Base-by-base conservation (phyloP, 257 asterid species). In the Fraxinus anomala region DNA sequence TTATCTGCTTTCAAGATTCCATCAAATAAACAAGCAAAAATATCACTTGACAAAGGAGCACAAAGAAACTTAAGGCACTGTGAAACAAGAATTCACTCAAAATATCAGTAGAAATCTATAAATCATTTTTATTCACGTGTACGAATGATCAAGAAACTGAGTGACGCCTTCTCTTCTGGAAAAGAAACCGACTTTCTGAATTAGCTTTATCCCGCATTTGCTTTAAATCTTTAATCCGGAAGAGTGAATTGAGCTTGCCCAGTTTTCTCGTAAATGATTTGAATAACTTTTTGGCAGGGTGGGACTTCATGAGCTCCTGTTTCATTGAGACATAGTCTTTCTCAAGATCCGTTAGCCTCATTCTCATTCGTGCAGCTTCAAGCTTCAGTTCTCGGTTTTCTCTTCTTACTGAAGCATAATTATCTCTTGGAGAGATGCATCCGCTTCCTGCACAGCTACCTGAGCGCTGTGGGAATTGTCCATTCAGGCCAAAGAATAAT, bases 271-370 rank as follows among this genome's bases (percentile, higher is more conserved):
- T 81, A 72, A 95, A 91, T 3, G 96, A 91, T 70, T 88, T 95
- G 85, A 95, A 89, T 24, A 93, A 14, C 76, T 88, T 86, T 37
- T 91, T 90, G 4, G 95, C 94, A 2, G 97, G 94, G 39, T 89
- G 89, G 1, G 99, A 71, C 77, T 73, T 82, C 28, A 95, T 96
- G 9, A 95, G 91, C 80, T 91, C 98, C 67, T 92, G 97, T 80
- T 95, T 95, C 94, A 95, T 93, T 2, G 98, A 89, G 4, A 95
- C 98, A 8, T 93, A 98, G 68, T 95, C 98, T 75, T 93, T 95
- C 75, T 95, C 99, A 5, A 95, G 90, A 78, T 95, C 99, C 0
- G 97, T 95, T 13, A 95, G 89, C 87, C 99, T 87, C 99, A 95
- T 95, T 74, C 99, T 85, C 99, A 95, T 95, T 73, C 98, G 83